phyloP scores from a whole-genome alignment of 805 yeast genomes.

The Ogataea sp. region DNA sequence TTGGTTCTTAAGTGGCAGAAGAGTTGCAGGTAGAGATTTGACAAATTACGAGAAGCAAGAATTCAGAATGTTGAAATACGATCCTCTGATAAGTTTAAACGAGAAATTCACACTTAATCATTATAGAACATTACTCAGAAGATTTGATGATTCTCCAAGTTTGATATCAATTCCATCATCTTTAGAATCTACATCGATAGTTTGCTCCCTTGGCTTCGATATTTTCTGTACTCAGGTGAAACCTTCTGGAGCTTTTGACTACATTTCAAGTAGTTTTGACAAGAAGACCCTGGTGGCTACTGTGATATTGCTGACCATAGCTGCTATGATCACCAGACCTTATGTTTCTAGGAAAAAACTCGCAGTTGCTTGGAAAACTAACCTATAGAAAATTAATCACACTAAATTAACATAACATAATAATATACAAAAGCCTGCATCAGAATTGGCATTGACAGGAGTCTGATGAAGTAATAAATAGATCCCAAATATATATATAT shows the following conservation, averaged over 20 bases:
- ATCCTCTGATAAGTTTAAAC: constrained; percentile 47
- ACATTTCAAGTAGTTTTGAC: constrained; percentile 59
- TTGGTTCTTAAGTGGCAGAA: constrained; percentile 54
- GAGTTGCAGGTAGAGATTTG: constrained; percentile 49
- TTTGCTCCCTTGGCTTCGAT: constrained; percentile 62
- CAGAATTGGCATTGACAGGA: too few species aligned
- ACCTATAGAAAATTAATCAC: constrained; percentile 1
- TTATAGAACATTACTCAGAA: constrained; percentile 29
- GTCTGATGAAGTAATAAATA: not conserved
- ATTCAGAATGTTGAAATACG: constrained; percentile 55
- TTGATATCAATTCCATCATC: constrained; percentile 50
- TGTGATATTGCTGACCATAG: constrained; percentile 39
- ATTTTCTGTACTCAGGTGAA: constrained; percentile 68
- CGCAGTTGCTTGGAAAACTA: constrained; percentile 39
- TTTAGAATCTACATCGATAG: constrained; percentile 74
- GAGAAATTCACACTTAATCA: constrained; percentile 46
- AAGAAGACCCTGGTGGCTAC: constrained; percentile 56
- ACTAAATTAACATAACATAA: too few species aligned
- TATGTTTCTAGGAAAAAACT: constrained; percentile 47
- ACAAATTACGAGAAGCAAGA: constrained; percentile 47
- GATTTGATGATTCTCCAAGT: constrained; percentile 12
- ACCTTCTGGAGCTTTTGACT: constrained; percentile 82
- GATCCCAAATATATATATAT: not conserved
- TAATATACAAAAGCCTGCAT: too few species aligned
- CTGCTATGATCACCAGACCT: constrained; percentile 46